Base-by-base conservation (phyloP, 345 rosid genomes). In the Eucalyptus shirleyi region DNA sequence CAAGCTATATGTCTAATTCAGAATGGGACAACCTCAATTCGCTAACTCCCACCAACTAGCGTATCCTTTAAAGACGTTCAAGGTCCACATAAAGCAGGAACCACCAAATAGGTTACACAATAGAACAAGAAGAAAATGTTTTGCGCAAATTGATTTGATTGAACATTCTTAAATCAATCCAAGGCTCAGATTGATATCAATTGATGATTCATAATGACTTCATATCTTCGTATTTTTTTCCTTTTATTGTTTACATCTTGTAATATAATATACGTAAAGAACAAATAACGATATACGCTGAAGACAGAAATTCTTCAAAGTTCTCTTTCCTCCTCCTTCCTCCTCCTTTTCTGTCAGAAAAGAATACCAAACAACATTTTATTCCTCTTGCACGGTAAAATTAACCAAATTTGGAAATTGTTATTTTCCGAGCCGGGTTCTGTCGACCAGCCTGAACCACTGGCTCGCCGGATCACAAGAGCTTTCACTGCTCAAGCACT, bases 391-490 rank as follows among this genome's bases (percentile, higher is more conserved):
- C 44, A 34, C 24, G 11, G 81, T 69, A 69, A 10, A 34, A 69
- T 37, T 21, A 77, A 37, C 83, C 47, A 77, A 11, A 37, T 37
- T 37, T 72, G 47, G 82, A 19, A 72, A 18, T 69, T 19, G 24
- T 34, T 19, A 28, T 34, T 2, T 47, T 34, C 47, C 21, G 60
- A 50, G 60, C n/a, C 49, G 59, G 59, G 88, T 86, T 37, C 88
- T 86, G 40, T 60, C 40, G 9, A 87, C 83, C 86, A 90, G 80
- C 83, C 37, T 90, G 82, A 90, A 90, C 91, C 91, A 90, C 83
- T 90, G 91, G 87, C 91, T 87, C 45, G 90, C 49, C 28, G 90
- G 88, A 80, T 89, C 90, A 80, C 90, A 89, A 18, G 87, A 53
- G 55, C 45, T 56, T 15, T 90, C 91, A 2, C 40, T 42, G 17